phyloP scores from a whole-genome alignment of 257 asterid genomes.

The Przewalskia tangutica region DNA sequence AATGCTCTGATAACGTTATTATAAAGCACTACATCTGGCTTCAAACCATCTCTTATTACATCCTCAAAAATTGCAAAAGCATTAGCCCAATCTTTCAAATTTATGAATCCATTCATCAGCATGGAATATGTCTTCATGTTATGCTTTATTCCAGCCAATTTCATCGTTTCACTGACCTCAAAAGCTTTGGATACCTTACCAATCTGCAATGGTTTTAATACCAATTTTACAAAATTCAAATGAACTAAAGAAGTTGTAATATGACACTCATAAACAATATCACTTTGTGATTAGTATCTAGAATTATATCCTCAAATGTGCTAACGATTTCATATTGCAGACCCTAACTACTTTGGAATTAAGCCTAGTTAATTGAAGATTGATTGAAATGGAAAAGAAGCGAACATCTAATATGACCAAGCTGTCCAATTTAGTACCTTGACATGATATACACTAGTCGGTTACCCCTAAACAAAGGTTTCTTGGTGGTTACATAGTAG shows the following conservation, averaged over 20 bases:
- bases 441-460: background rate
- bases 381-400: background rate
- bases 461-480: background rate
- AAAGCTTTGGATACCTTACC: constrained; percentile 78
- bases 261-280: background rate
- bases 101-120: constrained; percentile 85
- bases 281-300: background rate
- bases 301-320: background rate
- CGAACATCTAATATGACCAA: background rate
- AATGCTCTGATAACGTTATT: constrained; percentile 76
- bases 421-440: background rate
- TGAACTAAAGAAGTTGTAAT: background rate
- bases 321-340: background rate
- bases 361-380: background rate
- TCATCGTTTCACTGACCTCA: constrained; percentile 77
- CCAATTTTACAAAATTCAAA: background rate
- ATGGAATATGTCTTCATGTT: constrained; percentile 94
- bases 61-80: constrained; percentile 94
- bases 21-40: constrained; percentile 88
- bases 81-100: constrained; percentile 87
- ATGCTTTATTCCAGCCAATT: constrained; percentile 58
- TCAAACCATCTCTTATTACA: constrained; percentile 62
- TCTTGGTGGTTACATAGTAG: background rate
- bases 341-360: background rate
- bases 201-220: constrained; percentile 30